A percentile compares a stretch with the other conserved stretches of the same genome.
phyloP scores from a whole-genome alignment of 2,329 filamentous ascomycete genomes.

The Paecilomyces niveus region DNA sequence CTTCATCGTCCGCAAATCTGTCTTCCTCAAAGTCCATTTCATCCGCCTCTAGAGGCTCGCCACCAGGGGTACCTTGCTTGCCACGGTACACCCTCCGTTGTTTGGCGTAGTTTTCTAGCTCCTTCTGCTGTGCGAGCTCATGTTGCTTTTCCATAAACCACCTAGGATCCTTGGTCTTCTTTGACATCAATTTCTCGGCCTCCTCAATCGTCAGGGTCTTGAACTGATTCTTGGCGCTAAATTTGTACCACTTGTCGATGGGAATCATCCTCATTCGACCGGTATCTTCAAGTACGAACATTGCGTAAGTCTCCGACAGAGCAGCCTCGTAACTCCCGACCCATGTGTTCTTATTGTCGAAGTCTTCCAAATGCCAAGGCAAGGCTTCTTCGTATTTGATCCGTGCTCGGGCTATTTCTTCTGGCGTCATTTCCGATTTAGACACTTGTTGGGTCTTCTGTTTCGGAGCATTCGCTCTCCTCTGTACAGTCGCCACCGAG shows the following conservation, averaged over 20 bases:
- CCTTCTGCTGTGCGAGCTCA: constrained; percentile 46
- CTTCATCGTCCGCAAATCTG: constrained; percentile 81
- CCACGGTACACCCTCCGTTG: constrained; percentile 40
- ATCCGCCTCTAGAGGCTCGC: constrained; percentile 52
- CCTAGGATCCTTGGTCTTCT: constrained; percentile 66
- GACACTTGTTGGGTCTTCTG: constrained; percentile 86
- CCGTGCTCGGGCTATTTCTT: constrained; percentile 61
- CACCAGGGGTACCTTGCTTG: constrained; percentile 36
- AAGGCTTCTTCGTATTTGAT: constrained; percentile 86
- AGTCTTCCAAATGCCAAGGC: constrained; percentile 95
- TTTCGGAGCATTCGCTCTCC: constrained; percentile 57
- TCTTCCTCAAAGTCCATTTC: constrained; percentile 64
- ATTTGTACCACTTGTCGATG: constrained; percentile 89
- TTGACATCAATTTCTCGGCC: constrained; percentile 74
- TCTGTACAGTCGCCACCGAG: constrained; percentile 60
- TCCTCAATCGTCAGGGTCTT: constrained; percentile 73
- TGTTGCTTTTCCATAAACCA: constrained; percentile 67
- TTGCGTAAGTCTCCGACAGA: constrained; percentile 71
- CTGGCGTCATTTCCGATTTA: constrained; percentile 65
- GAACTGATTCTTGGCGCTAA: constrained; percentile 51
- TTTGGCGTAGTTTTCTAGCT: constrained; percentile 50
- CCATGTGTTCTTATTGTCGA: constrained; percentile 92
- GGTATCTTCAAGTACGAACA: constrained; percentile 67
- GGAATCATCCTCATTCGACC: constrained; percentile 77
- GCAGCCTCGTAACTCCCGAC: constrained; percentile 85